Evolutionary conservation across 139 green algal genomes (phyloP).

Genomic region (Auxenochlorella protothecoides): DNA sequence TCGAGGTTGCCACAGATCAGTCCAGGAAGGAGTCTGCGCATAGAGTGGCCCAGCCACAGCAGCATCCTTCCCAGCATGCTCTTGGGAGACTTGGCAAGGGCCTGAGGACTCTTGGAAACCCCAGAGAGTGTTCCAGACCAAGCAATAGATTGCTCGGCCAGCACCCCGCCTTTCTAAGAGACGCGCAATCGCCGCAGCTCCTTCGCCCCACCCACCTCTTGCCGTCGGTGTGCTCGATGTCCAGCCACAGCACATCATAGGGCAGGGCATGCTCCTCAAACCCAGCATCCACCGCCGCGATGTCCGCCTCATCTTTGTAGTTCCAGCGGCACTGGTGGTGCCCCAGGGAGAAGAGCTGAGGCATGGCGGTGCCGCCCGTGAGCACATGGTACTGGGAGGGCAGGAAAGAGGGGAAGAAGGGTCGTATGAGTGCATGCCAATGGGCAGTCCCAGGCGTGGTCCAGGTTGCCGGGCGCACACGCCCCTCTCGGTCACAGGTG

Average conservation of each 20-base stretch:
- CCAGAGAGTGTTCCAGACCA: too few relatives aligned
- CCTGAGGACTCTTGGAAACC: neutral
- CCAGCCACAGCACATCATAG: constrained; percentile 98
- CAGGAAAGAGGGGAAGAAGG: neutral
- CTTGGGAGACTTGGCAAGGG: too few relatives aligned
- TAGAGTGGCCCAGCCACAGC: too few relatives aligned
- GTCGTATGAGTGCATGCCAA: neutral
- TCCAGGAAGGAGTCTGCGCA: too few relatives aligned
- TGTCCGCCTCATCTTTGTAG: constrained; percentile 85
- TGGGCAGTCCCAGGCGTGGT: neutral
- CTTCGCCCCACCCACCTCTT: constrained; percentile 39
- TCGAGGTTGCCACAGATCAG: too few relatives aligned
- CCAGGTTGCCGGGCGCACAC: too few relatives aligned
- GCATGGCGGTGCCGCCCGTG: constrained; percentile 83
- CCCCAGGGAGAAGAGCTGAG: constrained; percentile 85
- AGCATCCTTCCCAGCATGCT: neutral
- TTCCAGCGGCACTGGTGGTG: constrained; percentile 99
- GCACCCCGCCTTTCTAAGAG: neutral
- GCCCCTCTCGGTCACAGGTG: too few relatives aligned
- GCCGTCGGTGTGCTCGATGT: constrained; percentile 99
- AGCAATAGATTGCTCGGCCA: too few relatives aligned
- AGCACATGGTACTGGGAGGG: constrained; percentile 64
- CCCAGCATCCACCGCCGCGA: constrained; percentile 60
- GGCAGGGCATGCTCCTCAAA: constrained; percentile 93
- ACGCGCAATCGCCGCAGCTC: neutral